Conservation (phyloP, 164 flowering plant genomes). For the Magnolia officinalis region DNA sequence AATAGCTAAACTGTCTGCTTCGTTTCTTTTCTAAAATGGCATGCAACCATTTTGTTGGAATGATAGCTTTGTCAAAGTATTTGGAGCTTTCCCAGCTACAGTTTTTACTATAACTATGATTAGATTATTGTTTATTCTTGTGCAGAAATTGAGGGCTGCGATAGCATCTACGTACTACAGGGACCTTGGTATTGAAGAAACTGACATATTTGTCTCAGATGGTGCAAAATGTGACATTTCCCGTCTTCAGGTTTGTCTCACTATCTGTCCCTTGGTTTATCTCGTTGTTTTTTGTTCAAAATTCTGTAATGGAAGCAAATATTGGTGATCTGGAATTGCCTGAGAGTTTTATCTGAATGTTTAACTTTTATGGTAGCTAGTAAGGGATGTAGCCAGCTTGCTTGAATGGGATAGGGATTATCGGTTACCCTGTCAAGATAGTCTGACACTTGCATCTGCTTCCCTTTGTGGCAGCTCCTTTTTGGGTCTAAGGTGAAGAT, state of each 20-base stretch:
- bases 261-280: neutral
- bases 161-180: conserved; percentile 68
- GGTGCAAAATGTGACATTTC: conserved; percentile 98
- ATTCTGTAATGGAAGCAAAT: neutral
- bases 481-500: conserved; percentile 81
- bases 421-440: conserved; percentile 1
- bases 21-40: too few relatives aligned
- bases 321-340: neutral
- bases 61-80: neutral
- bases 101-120: neutral
- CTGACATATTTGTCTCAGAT: conserved; percentile 92
- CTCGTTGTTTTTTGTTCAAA: too few relatives aligned
- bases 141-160: conserved; percentile 70
- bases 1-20: neutral
- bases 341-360: neutral
- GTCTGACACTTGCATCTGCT: neutral
- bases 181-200: conserved; percentile 63
- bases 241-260: conserved; percentile 76
- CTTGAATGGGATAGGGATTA: neutral
- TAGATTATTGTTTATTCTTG: conserved; percentile 9
- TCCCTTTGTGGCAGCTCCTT: conserved; percentile 44
- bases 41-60: too few relatives aligned
- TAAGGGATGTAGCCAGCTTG: neutral
- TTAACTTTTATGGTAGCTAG: neutral
- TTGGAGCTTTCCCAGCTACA: neutral